Evolutionary conservation across 2,329 filamentous ascomycete species (phyloP).

Genomic region (Phyllosticta ampelicida): DNA sequence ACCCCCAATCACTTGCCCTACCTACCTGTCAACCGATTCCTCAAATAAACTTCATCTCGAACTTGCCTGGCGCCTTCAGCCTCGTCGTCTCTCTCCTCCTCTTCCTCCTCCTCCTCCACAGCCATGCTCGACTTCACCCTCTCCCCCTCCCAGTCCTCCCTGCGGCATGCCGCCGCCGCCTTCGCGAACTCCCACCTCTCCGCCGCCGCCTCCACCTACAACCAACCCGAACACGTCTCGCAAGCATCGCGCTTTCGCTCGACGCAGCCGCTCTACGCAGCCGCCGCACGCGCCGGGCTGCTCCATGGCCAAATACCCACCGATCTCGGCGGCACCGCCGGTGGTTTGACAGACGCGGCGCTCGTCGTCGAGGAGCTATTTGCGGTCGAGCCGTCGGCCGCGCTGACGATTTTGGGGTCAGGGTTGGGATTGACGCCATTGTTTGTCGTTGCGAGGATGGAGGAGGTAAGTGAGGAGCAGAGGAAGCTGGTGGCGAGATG

Average conservation of each 20-base stretch:
- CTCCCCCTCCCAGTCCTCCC: conserved; percentile 17
- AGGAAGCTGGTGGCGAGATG: conserved; percentile 32
- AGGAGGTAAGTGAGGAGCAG: conserved; percentile 28
- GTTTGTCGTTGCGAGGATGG: conserved; percentile 23
- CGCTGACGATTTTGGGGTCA: conserved; percentile 42
- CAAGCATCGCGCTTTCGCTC: conserved; percentile 37
- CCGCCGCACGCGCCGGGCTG: conserved; percentile 34
- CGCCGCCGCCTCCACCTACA: conserved; percentile 18
- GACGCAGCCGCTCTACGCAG: conserved; percentile 36
- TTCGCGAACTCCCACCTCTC: conserved; percentile 17
- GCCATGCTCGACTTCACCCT: conserved; percentile 12
- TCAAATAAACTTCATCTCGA: too few relatives aligned
- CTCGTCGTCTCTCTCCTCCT: conserved; percentile 17
- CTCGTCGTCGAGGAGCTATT: conserved; percentile 45
- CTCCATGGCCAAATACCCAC: conserved; percentile 39
- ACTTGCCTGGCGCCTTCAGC: conserved; percentile 11
- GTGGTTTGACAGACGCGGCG: conserved; percentile 37
- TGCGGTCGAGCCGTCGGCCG: conserved; percentile 38
- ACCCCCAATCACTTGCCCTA: too few relatives aligned
- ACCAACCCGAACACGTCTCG: conserved; percentile 9
- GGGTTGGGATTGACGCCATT: conserved; percentile 44
- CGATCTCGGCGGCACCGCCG: conserved; percentile 36
- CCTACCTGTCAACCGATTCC: too few relatives aligned
- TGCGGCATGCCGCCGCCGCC: conserved; percentile 20
- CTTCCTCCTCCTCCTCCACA: too few relatives aligned